Conservation (phyloP, 1,284 basidiomycete species). For the Peniophora sp. region DNA sequence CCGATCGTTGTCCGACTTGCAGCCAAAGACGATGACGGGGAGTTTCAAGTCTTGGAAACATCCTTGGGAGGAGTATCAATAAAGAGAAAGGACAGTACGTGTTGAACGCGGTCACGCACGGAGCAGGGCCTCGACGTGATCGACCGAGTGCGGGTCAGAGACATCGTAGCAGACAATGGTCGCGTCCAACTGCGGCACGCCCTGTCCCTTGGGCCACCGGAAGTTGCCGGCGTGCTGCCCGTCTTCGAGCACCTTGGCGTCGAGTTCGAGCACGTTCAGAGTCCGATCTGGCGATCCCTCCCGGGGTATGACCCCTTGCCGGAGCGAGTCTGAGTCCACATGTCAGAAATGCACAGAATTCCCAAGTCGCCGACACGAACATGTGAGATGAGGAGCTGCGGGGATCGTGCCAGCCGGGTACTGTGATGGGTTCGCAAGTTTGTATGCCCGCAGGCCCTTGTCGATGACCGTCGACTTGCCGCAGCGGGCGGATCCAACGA, state of each 20-base stretch:
- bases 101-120: conserved; percentile 33
- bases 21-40: conserved; percentile 62
- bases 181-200: conserved; percentile 55
- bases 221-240: conserved; percentile 11
- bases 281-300: conserved; percentile 27
- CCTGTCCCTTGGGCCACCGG: conserved; percentile 26
- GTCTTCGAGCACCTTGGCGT: conserved; percentile 24
- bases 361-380: conserved; percentile 8
- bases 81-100: too few relatives aligned
- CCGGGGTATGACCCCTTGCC: conserved; percentile 35
- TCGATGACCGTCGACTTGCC: conserved; percentile 67
- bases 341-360: neutral
- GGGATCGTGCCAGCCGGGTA: conserved; percentile 24
- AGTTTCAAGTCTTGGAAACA: conserved; percentile 46
- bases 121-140: conserved; percentile 52
- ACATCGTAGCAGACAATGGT: conserved; percentile 72
- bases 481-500: conserved; percentile 61
- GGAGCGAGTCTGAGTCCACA: conserved; percentile 36
- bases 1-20: conserved; percentile 61
- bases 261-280: conserved; percentile 52
- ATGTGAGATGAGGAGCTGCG: conserved; percentile 13
- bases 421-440: conserved; percentile 36
- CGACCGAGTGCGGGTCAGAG: conserved; percentile 49
- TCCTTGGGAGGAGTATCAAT: conserved; percentile 29
- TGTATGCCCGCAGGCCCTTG: conserved; percentile 55